Conservation (phyloP, 2,329 filamentous ascomycete species). For the Hymenoscyphus scutula region DNA sequence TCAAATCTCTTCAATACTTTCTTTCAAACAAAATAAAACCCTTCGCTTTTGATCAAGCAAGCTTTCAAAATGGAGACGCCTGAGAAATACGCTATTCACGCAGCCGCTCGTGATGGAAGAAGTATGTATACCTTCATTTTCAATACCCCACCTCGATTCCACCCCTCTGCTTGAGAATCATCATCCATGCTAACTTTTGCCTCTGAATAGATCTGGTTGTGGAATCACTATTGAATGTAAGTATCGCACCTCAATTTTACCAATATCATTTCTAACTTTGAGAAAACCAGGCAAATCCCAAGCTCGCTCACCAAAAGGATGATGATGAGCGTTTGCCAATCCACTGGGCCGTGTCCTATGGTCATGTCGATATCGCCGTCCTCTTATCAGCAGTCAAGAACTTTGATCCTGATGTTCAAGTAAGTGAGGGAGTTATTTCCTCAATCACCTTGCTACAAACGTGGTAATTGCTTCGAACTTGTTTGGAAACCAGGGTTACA, state of each 20-base stretch:
- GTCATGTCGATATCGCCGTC: slow-evolving; percentile 71
- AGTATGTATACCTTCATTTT: slow-evolving; percentile 49
- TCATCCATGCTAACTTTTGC: slow-evolving; percentile 18
- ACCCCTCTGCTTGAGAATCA: neutral
- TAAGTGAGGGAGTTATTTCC: slow-evolving; percentile 35
- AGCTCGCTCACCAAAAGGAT: slow-evolving; percentile 69
- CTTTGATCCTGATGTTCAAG: slow-evolving; percentile 83
- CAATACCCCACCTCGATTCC: neutral
- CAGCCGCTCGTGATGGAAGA: slow-evolving; percentile 80
- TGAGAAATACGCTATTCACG: slow-evolving; percentile 79
- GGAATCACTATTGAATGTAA: slow-evolving; percentile 71
- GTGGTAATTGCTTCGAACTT: neutral
- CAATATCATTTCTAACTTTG: slow-evolving; percentile 12
- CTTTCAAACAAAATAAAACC: neutral
- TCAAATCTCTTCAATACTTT: slow-evolving; percentile 1
- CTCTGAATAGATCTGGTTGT: slow-evolving; percentile 57
- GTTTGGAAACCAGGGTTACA: neutral
- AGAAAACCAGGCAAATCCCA: slow-evolving; percentile 67
- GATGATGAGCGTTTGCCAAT: slow-evolving; percentile 86
- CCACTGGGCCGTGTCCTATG: slow-evolving; percentile 91
- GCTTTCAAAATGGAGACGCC: slow-evolving; percentile 37
- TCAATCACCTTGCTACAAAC: neutral
- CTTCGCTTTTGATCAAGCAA: slow-evolving; percentile 4
- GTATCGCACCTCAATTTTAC: slow-evolving; percentile 26
- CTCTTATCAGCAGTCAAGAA: slow-evolving; percentile 66